phyloP scores from a whole-genome alignment of 1,284 basidiomycete genomes.

The Puccinia triticina region DNA sequence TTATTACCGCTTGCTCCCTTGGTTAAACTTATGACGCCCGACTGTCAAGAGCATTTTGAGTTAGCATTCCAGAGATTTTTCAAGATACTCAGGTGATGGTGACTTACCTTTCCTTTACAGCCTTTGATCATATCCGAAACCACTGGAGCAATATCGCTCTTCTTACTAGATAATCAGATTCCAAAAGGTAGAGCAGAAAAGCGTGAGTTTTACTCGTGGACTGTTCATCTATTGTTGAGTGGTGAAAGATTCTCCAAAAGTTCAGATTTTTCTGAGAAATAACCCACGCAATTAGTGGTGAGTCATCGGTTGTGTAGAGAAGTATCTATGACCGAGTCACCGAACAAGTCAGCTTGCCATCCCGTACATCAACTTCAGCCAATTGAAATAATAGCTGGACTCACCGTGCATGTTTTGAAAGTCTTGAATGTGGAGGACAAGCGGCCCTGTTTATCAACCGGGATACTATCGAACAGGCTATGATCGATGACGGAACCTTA shows the following conservation, averaged over 20 bases:
- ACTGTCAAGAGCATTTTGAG: not conserved
- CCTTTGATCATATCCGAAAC: not conserved
- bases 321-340: not conserved
- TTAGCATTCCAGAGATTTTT: not conserved
- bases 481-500: not conserved
- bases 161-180: not conserved
- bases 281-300: constrained; percentile 1
- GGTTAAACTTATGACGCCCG: not conserved
- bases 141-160: not conserved
- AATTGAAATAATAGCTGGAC: not conserved
- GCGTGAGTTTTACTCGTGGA: not conserved
- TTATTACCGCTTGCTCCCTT: not conserved
- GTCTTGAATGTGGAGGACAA: not conserved
- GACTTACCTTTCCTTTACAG: constrained; percentile 10
- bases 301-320: constrained; percentile 11
- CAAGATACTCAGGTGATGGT: not conserved
- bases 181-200: not conserved
- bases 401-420: not conserved
- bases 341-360: not conserved
- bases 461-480: not conserved
- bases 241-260: not conserved
- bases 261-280: not conserved
- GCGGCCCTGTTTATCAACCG: not conserved
- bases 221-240: not conserved
- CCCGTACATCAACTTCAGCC: not conserved